Base-by-base conservation (phyloP, 768 basidiomycete species). In the Tephrocybe rancida region DNA sequence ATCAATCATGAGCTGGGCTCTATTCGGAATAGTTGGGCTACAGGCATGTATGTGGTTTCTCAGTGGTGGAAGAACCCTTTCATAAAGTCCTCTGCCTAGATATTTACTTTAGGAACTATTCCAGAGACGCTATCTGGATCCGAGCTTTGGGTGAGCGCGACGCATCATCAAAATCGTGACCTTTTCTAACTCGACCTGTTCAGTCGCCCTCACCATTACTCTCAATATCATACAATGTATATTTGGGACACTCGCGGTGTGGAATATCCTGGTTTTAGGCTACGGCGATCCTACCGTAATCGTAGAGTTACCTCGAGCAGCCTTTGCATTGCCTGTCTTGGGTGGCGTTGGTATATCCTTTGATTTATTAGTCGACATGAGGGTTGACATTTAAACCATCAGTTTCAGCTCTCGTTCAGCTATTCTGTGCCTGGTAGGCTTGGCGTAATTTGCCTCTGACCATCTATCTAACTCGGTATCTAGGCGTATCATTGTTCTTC, bases 171-270 rank as follows among this genome's bases (percentile, higher is more conserved):
- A 21, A 19, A 29, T 27, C 26, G 3, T 30, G 10, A 9, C 29
- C 44, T 45, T 45, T 45, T 5, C 3, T 45, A 11, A 45, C 44
- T 10, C 16, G 8, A 16, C 26, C 26, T 18, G 6, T 11, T 43
- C 42, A 45, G 44, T 45, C 26, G 21, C 21, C 24, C 3, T n/a
- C 14, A 45, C 44, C 44, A 30, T 45, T 30, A 25, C n/a, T 30
- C 44, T 45, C 44, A 25, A 45, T 45, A 19, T 45, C 29, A 25
- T 45, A 5, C 44, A 45, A 45, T 27, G 25, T 45, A 45, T 45
- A 10, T 30, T 45, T 5, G 44, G 25, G 21, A 45, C 44, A 45
- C 27, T 45, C 25, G 29, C 22, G 42, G 42, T 7, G 22, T 45
- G 44, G 26, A 24, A 45, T 45, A 45, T 45, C n/a, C 44, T 45